A percentile compares a stretch with the other conserved stretches of the same genome.
Conservation (phyloP, 306 rosid genomes). For the Vicia faba region DNA sequence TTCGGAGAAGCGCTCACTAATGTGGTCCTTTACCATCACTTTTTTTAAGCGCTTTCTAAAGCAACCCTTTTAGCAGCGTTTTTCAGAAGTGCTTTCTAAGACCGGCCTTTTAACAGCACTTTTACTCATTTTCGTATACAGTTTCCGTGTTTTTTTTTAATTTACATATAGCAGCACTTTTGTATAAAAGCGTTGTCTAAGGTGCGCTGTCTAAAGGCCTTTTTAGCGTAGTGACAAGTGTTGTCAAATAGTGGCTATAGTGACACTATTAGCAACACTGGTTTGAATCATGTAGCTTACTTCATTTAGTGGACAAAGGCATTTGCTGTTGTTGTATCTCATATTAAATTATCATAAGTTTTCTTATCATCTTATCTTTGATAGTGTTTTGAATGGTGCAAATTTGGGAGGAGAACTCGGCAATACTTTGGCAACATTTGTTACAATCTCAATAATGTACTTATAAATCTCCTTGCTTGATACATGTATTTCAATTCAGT, state of each 20-base stretch:
- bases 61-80: no score
- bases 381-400: slow-evolving; percentile 77
- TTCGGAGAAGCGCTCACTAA: no score
- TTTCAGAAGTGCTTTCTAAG: no score
- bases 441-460: slow-evolving; percentile 71
- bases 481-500: slow-evolving; percentile 4
- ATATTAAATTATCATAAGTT: slow-evolving; percentile 20
- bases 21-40: no score
- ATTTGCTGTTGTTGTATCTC: slow-evolving; percentile 1
- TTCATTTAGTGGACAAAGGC: not conserved
- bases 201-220: no score
- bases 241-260: not conserved
- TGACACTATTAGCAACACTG: not conserved
- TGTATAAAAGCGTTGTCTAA: no score
- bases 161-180: no score
- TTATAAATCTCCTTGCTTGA: slow-evolving; percentile 39
- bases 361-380: slow-evolving; percentile 43
- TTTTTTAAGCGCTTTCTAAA: no score
- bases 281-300: slow-evolving; percentile 3
- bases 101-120: no score
- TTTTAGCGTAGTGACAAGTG: no score
- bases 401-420: slow-evolving; percentile 94
- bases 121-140: no score
- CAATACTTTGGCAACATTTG: slow-evolving; percentile 60
- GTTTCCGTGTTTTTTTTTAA: no score